Evolutionary conservation across 2,329 filamentous ascomycete genomes (phyloP).

Genomic region (Colletotrichum spinosum): DNA sequence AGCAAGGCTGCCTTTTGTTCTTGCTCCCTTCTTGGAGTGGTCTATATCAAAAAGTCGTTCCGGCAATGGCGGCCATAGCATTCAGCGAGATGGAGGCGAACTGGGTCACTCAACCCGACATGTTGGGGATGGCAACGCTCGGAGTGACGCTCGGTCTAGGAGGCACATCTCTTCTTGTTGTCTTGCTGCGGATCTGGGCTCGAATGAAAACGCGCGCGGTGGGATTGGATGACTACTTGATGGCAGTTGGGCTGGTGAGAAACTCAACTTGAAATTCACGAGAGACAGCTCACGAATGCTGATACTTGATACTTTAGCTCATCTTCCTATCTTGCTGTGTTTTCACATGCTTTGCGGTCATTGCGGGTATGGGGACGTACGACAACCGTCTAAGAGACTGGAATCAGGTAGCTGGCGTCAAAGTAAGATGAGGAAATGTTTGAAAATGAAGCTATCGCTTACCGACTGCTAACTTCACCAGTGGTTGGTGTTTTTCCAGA

Average conservation of each 20-base stretch:
- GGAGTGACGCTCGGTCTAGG: conserved; percentile 8
- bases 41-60: not conserved
- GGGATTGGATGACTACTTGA: conserved; percentile 3
- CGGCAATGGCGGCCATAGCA: conserved; percentile 3
- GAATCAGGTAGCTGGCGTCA: conserved; percentile 4
- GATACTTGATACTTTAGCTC: not conserved
- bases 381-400: conserved; percentile 4
- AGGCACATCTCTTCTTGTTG: not conserved
- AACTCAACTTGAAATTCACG: no score
- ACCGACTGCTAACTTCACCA: not conserved
- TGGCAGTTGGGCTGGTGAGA: conserved; percentile 4
- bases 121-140: conserved; percentile 1
- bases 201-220: not conserved
- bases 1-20: not conserved
- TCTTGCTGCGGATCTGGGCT: conserved; percentile 1
- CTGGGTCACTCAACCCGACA: conserved; percentile 6
- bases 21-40: not conserved
- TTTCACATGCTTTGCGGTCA: not conserved
- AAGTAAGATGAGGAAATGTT: not conserved
- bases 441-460: not conserved
- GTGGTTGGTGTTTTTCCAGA: conserved; percentile 6
- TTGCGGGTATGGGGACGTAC: not conserved
- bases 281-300: not conserved
- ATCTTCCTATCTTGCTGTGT: conserved; percentile 10
- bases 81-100: conserved; percentile 6